Evolutionary conservation across 495 filamentous ascomycete species (phyloP).

Genomic region (Cetradonia linearis): DNA sequence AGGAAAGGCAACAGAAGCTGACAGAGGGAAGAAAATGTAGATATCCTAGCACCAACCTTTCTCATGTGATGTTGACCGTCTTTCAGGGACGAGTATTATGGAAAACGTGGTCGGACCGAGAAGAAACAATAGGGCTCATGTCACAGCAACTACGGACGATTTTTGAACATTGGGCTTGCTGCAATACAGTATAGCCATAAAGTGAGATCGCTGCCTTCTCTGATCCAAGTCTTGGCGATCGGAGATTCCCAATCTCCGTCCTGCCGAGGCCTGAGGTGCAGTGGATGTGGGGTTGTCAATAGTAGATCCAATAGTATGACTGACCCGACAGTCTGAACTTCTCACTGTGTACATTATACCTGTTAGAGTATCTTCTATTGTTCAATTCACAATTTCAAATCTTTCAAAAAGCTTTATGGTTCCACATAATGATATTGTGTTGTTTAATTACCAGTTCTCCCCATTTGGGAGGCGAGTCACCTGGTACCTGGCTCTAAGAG

Average conservation of each 20-base stretch:
- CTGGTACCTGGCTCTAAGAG: conserved; percentile 51
- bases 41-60: too few relatives aligned
- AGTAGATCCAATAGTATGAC: too few relatives aligned
- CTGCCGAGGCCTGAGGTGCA: background rate
- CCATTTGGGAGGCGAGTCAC: conserved; percentile 44
- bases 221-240: conserved; percentile 4
- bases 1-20: conserved; percentile 26
- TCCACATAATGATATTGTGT: conserved; percentile 35
- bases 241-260: conserved; percentile 10
- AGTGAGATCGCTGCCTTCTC: background rate
- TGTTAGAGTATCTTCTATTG: too few relatives aligned
- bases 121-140: conserved; percentile 9
- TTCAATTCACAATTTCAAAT: background rate
- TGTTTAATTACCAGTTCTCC: conserved; percentile 48
- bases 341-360: too few relatives aligned
- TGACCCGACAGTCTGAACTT: too few relatives aligned
- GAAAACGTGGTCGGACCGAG: conserved; percentile 24
- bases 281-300: too few relatives aligned
- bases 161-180: background rate
- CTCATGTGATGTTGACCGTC: background rate
- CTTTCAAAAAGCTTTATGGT: conserved; percentile 19
- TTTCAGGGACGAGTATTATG: conserved; percentile 25
- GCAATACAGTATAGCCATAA: background rate
- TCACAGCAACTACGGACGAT: background rate
- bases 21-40: conserved; percentile 26